phyloP scores from a whole-genome alignment of 768 basidiomycete genomes.

The Boletus tylopilopsis region DNA sequence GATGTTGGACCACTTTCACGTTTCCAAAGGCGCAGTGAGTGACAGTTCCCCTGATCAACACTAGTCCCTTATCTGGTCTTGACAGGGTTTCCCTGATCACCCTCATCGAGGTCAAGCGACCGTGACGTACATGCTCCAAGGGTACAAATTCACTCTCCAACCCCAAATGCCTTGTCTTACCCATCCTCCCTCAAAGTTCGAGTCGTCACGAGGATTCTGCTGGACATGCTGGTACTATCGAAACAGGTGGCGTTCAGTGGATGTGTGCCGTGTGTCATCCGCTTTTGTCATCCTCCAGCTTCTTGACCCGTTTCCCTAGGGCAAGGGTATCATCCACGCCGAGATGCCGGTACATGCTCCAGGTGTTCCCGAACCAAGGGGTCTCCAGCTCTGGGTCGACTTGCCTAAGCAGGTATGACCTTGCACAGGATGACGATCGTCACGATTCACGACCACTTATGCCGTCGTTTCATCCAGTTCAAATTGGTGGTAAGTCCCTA shows the following conservation, averaged over 20 bases:
- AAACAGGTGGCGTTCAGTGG: slow-evolving; percentile 90
- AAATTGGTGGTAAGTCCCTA: slow-evolving; percentile 64
- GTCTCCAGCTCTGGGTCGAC: slow-evolving; percentile 88
- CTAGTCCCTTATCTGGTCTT: neutral
- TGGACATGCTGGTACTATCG: slow-evolving; percentile 75
- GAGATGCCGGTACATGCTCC: slow-evolving; percentile 83
- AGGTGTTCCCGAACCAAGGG: slow-evolving; percentile 68
- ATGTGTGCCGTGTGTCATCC: slow-evolving; percentile 70
- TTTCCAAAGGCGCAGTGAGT: slow-evolving; percentile 63
- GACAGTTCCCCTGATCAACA: neutral
- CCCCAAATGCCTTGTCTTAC: neutral
- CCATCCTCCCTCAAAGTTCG: slow-evolving; percentile 36
- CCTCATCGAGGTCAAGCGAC: slow-evolving; percentile 89
- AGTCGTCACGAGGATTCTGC: slow-evolving; percentile 90
- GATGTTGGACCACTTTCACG: slow-evolving; percentile 82
- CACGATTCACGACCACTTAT: slow-evolving; percentile 14
- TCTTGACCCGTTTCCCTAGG: slow-evolving; percentile 27
- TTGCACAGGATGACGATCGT: neutral
- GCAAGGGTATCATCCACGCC: slow-evolving; percentile 73
- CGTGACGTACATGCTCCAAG: slow-evolving; percentile 87
- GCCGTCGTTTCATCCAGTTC: slow-evolving; percentile 39
- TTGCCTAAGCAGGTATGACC: slow-evolving; percentile 59
- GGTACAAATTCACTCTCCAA: too few relatives aligned
- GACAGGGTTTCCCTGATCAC: slow-evolving; percentile 88
- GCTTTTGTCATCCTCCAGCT: neutral